Evolutionary conservation across 192 early-diverging fungal genomes (phyloP).

Genomic region (Mortierella claussenii): DNA sequence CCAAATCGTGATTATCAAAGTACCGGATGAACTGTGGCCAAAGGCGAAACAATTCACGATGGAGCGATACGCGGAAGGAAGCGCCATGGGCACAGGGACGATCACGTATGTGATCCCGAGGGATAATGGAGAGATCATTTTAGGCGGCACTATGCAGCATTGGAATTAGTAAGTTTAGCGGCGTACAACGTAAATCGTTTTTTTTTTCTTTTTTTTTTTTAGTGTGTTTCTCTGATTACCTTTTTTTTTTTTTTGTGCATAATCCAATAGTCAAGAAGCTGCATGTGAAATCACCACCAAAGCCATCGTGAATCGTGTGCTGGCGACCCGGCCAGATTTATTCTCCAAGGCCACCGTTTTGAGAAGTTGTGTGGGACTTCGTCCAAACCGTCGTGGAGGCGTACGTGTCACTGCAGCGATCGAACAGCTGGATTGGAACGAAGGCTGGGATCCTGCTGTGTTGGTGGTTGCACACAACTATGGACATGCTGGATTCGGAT

Average conservation of each 20-base stretch:
- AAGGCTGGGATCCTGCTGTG: slow-evolving; percentile 18
- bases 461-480: slow-evolving; percentile 69
- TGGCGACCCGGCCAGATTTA: slow-evolving; percentile 54
- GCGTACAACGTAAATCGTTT: slow-evolving; percentile 15
- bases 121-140: slow-evolving; percentile 75
- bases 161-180: slow-evolving; percentile 40
- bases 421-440: slow-evolving; percentile 45
- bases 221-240: not conserved
- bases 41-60: slow-evolving; percentile 63
- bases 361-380: slow-evolving; percentile 60
- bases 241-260: not conserved
- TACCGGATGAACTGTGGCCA: slow-evolving; percentile 72
- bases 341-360: slow-evolving; percentile 56
- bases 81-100: slow-evolving; percentile 41
- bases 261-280: slow-evolving; percentile 23
- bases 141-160: slow-evolving; percentile 72
- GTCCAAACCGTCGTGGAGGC: slow-evolving; percentile 64
- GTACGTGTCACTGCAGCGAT: slow-evolving; percentile 62
- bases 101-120: slow-evolving; percentile 82
- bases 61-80: slow-evolving; percentile 52
- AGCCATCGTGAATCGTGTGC: slow-evolving; percentile 55
- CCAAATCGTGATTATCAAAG: slow-evolving; percentile 80
- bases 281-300: slow-evolving; percentile 52
- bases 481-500: slow-evolving; percentile 73
- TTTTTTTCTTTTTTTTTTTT: slow-evolving; percentile 3